phyloP scores from a whole-genome alignment of 192 early-diverging fungal species.

The Borealophlyctis nickersoniae region DNA sequence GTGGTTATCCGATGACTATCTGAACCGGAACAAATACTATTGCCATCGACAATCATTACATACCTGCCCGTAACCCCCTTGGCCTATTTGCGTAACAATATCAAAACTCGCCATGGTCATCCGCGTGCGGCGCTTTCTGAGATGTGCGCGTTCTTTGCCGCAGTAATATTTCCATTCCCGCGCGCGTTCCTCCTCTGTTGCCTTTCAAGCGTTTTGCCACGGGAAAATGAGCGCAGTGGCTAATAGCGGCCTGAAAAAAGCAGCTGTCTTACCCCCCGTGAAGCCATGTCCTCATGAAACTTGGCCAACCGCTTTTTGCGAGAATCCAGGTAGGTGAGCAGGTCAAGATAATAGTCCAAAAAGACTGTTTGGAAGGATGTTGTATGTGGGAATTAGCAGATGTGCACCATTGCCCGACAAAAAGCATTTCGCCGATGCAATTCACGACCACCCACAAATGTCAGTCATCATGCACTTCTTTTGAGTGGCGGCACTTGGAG shows the following conservation, averaged over 20 bases:
- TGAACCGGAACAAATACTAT: neutral
- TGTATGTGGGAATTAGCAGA: neutral
- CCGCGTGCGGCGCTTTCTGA: constrained; percentile 68
- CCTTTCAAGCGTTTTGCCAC: neutral
- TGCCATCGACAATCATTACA: neutral
- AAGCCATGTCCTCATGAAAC: constrained; percentile 49
- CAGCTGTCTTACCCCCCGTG: neutral
- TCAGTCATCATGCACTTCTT: constrained; percentile 48
- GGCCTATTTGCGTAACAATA: constrained; percentile 70
- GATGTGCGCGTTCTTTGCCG: constrained; percentile 51
- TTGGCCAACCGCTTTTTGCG: constrained; percentile 53
- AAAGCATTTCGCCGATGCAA: neutral
- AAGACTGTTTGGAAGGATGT: constrained; percentile 47
- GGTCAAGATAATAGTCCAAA: constrained; percentile 78
- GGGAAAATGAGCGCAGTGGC: too few relatives aligned
- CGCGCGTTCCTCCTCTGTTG: constrained; percentile 43
- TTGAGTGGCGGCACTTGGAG: constrained; percentile 33
- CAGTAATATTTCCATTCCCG: constrained; percentile 58
- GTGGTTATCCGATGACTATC: neutral
- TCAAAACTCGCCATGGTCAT: constrained; percentile 65
- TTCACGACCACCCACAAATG: constrained; percentile 40
- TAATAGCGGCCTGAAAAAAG: too few relatives aligned
- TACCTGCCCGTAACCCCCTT: constrained; percentile 75
- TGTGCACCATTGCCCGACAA: constrained; percentile 1
- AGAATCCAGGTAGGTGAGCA: constrained; percentile 74